Base-by-base conservation (phyloP, 2,329 filamentous ascomycete species). In the Alternaria sp. region DNA sequence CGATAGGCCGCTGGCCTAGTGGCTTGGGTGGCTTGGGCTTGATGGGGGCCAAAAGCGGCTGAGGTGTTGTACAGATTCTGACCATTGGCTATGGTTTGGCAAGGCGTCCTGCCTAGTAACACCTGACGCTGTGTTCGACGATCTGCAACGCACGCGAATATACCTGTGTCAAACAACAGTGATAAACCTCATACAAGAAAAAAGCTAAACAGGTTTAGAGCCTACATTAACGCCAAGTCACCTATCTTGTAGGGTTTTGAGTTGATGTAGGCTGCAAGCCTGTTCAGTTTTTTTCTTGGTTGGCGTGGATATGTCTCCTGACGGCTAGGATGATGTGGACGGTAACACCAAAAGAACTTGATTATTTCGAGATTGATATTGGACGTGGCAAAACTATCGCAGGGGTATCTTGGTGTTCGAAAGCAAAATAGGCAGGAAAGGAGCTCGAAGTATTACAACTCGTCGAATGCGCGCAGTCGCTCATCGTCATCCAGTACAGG, bases 401-500 rank as follows among this genome's bases (percentile, higher is more conserved):
- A 62, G 37, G 65, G 67, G 68, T 72, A 71, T 72, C 66, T 61
- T 41, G 55, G 12, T 37, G 51, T 47, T 28, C 51, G 15, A 44
- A 61, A 55, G 28, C 26, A 41, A 6, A 23, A 2, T 9, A 41
- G 20, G 5, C 11, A 30, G 20, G 6, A 41, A 60, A 7, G 14
- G 25, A 28, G 50, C 23, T 21, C 15, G 37, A 61, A 28, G 46
- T 21, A 37, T 61, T 56, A 75, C 43, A 75, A 47, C 60, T 75
- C 71, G 54, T 75, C 72, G 45, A 75, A 75, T 33, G 33, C 58
- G 14, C 70, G 70, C 44, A 75, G 59, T n/a, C 65, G 60, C 23
- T 60, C 53, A 45, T 75, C 69, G 14, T 67, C 64, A 25, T 64
- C 61, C 21, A 26, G 49, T 46, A 47, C 44, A 26, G 63, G 50